Base-by-base conservation (phyloP, 305 asterid genomes). In the Fraxinus dipetala region DNA sequence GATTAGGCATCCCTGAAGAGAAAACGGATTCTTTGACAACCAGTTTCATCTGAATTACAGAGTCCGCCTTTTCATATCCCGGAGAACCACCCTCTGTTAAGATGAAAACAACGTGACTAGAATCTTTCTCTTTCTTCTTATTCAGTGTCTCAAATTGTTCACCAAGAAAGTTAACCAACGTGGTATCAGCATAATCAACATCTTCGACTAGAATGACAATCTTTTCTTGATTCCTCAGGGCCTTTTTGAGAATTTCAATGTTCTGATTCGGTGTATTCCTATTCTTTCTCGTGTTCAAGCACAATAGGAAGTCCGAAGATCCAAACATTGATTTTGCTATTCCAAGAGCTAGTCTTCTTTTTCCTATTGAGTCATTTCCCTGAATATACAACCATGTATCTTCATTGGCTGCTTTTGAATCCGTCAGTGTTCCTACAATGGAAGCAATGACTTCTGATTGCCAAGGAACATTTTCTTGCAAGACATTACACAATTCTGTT, bases 391-490 rank as follows among this genome's bases (percentile, higher is more conserved):
- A 1, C 89, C 96, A 87, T 82, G 80, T 80, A 14, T 88, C 88
- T 11, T 30, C 84, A 70, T 78, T 78, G 30, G 7, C 38, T n/a
- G 40, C 81, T 59, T 80, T 84, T 13, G 80, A 32, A 9, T 84
- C 85, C 82, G 34, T 76, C 86, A 90, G 76, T 2, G 91, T 87
- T 69, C 88, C 90, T 0, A 88, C 69, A 74, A 95, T 83, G 2
- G 45, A 28, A 80, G 91, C 89, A 79, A 95, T 76, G 48, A 28
- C 69, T 18, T 89, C 91, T 1, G 84, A 80, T 80, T 93, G 97
- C 98, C 98, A 95, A 0, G 98, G 94, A 74, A 93, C 81, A 35
- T 90, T 90, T 67, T 93, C 92, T 79, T 76, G 83, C 45, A 92
- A 77, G 9, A 87, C 0, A 2, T 79, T 72, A 34, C 72, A n/a